A percentile compares a stretch with the other conserved stretches of the same genome.
phyloP scores from a whole-genome alignment of 345 rosid genomes.

The Hibiscus mutabilis region DNA sequence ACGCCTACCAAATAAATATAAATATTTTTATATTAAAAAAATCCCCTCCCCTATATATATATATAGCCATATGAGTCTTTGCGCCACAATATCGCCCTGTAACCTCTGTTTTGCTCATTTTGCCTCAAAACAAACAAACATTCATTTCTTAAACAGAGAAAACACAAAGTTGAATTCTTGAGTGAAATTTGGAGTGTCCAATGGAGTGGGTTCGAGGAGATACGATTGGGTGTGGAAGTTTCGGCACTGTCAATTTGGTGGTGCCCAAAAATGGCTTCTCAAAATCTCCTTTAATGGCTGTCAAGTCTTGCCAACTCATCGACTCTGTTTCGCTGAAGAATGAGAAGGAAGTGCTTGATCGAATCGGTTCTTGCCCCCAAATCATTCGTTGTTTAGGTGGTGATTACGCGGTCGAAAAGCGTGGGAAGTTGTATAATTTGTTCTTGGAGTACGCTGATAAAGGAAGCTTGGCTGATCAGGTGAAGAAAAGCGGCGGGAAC shows the following conservation, averaged over 20 bases:
- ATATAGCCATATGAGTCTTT: conserved; percentile 3
- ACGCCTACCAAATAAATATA: neutral
- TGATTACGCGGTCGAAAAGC: conserved; percentile 29
- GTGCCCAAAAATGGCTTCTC: conserved; percentile 13
- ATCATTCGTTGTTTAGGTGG: conserved; percentile 54
- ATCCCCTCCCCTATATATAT: neutral
- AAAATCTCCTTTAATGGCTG: conserved; percentile 47
- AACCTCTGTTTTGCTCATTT: conserved; percentile 3
- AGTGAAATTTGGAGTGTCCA: neutral
- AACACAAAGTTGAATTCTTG: neutral
- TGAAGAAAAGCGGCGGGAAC: conserved; percentile 28
- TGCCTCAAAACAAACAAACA: neutral
- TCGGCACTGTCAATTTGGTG: conserved; percentile 56
- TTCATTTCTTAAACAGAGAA: neutral
- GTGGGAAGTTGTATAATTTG: conserved; percentile 47
- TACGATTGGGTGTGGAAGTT: conserved; percentile 56
- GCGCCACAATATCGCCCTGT: conserved; percentile 13
- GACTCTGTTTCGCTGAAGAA: conserved; percentile 35
- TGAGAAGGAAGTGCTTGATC: conserved; percentile 43
- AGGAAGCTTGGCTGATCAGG: conserved; percentile 47
- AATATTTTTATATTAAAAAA: neutral
- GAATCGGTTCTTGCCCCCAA: conserved; percentile 37
- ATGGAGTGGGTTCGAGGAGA: conserved; percentile 77
- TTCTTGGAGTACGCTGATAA: conserved; percentile 64
- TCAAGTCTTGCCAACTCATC: conserved; percentile 48